These are phyloP conservation scores for Rhizopogon vulgaris DNA, from an alignment of 768 basidiomycete species.

Conservation along the genomic window DNA sequence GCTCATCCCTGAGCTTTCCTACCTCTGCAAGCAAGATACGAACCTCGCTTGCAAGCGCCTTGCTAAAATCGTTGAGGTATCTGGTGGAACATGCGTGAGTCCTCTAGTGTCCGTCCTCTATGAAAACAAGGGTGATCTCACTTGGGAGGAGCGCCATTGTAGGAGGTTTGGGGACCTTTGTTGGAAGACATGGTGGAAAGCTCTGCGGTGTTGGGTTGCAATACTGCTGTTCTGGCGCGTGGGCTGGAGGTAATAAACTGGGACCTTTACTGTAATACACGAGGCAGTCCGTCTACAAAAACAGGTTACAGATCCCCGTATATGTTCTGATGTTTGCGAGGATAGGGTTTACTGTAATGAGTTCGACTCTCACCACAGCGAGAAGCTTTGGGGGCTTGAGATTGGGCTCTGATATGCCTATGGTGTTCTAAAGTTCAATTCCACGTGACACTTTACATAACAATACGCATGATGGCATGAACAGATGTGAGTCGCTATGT, in stretches of 20 bases:
- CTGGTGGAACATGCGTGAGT: constrained; percentile 16
- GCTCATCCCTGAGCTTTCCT: constrained; percentile 54
- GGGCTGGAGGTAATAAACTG: neutral
- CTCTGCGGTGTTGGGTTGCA: neutral
- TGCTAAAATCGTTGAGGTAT: constrained; percentile 58
- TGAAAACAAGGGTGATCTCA: constrained; percentile 12
- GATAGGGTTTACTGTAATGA: neutral
- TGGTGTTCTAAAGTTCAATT: no score
- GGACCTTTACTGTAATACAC: neutral
- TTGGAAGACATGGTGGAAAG: constrained; percentile 23
- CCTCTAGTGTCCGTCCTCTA: constrained; percentile 4
- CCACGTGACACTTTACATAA: no score
- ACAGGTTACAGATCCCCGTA: neutral
- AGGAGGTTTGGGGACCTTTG: constrained; percentile 24
- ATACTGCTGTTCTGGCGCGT: neutral
- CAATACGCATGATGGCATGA: no score
- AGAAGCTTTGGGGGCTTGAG: no score
- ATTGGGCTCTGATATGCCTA: no score
- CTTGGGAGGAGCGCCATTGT: constrained; percentile 28
- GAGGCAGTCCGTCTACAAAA: neutral
- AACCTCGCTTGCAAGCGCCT: constrained; percentile 56
- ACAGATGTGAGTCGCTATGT: no score
- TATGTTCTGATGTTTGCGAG: neutral
- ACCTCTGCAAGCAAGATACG: constrained; percentile 56
- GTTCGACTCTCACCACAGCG: neutral